Base-by-base conservation (phyloP, 441 rosid species). In the Erodium texanum region DNA sequence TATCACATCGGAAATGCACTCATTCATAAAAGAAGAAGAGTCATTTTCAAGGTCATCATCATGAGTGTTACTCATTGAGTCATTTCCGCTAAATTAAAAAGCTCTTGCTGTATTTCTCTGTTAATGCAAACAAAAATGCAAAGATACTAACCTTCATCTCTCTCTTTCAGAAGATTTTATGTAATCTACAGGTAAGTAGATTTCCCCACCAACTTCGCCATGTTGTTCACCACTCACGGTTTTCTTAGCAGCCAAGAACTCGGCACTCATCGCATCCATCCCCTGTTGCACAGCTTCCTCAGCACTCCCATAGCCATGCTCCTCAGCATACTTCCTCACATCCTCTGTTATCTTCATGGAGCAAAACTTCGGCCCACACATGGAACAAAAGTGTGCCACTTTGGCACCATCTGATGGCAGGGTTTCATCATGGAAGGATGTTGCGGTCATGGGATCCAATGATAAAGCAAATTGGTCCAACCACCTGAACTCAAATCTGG, bases 301-400 rank as follows among this genome's bases (percentile, higher is more conserved):
- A n/a, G 91, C 85, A 70, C 68, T 85, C 29, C 94, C 97, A 77
- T 94, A 92, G 69, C 98, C 96, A 77, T 94, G 93, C 85, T 89
- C 90, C 80, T 92, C 97, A 23, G 98, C 99, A 71, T 92, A 92
- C 82, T 86, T 94, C 19, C 99, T 74, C 72, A 94, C 96, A 71
- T 94, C 97, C 82, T 94, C 99, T 3, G 97, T 94, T 80, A 92
- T 94, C 98, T 86, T 94, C 99, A 94, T 94, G 10, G 99, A 94
- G 86, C 99, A 94, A 80, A 92, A 94, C 58, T 92, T 94, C 2
- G 97, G 99, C 23, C 99, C 97, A 56, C 97, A 94, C 99, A 94
- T 88, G 36, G 98, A 94, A 80, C 97, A 94, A 72, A 94, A 94
- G 68, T 89, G 97, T 2, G 99, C 99, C 65, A 94, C 93, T 83